Conservation (phyloP, 2,329 filamentous ascomycete genomes). For the Colletotrichum karsti region DNA sequence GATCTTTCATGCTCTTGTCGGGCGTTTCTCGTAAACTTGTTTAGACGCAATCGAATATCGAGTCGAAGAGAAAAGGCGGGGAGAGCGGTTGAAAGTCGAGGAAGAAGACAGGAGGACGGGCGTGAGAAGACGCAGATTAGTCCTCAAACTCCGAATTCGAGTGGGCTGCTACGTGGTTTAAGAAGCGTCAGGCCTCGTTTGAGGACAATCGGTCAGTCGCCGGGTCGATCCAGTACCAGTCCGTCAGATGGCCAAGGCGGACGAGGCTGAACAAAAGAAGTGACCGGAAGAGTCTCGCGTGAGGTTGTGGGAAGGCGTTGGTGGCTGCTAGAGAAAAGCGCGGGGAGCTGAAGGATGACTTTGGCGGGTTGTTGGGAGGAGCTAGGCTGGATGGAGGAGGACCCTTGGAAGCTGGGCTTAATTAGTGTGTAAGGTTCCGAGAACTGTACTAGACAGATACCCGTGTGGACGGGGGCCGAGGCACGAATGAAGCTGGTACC, state of each 20-base stretch:
- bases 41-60: not conserved
- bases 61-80: not conserved
- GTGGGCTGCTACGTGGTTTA: no score
- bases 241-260: not conserved
- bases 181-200: no score
- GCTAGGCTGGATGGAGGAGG: slow-evolving; percentile 25
- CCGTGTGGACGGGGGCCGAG: no score
- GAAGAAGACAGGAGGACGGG: not conserved
- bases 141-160: not conserved
- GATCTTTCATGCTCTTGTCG: slow-evolving; percentile 70
- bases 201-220: not conserved
- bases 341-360: not conserved
- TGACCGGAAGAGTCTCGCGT: not conserved
- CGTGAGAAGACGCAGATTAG: not conserved
- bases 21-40: not conserved
- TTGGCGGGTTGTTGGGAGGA: slow-evolving; percentile 21
- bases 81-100: not conserved
- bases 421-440: not conserved
- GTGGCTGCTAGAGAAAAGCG: not conserved
- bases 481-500: no score
- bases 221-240: not conserved
- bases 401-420: not conserved
- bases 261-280: not conserved
- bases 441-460: not conserved
- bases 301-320: not conserved